Base-by-base conservation (phyloP, 1,284 basidiomycete species). In the Puccinia triticina region DNA sequence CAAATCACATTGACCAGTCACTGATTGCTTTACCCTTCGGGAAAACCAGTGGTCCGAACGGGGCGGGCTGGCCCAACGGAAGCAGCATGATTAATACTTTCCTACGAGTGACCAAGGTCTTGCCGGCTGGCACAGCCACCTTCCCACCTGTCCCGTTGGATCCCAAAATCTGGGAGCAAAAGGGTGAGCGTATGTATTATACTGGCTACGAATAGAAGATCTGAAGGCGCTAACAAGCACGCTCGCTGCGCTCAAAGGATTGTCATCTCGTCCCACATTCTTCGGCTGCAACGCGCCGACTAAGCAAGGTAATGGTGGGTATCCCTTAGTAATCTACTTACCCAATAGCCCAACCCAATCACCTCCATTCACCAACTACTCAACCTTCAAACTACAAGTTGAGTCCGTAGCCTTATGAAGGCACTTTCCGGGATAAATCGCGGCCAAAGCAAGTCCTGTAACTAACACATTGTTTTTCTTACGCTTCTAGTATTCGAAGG, bases 221-320 rank as follows among this genome's bases (percentile, higher is more conserved):
- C n/a, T n/a, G 8, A 26, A 46, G 43, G n/a, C 3, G 21, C 32
- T 55, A 14, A 57, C 18, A 3, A 23, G 23, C 18, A 32, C 66
- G 11, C 43, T 71, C 7, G 0, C 18, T 18, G n/a, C 11, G 10
- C 8, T 50, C 4, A 34, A 14, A 11, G 93, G 93, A 16, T 88
- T 92, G 11, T 92, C 91, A 86, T 88, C 89, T 57, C 89, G 92
- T 26, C 90, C 92, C 8, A 92, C 91, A 0, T 93, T 94, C 87
- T 94, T 93, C 87, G 93, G 93, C 0, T 93, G 92, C 85, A 87
- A 86, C 57, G 34, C 53, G 12, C 12, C 67, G 43, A 55, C 23
- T 18, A 50, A 57, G 34, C 32, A 37, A 53, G 77, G 77, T 2
- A 72, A 72, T 26, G 77, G 77, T 11, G 77, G 77, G 14, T 71